These are phyloP conservation scores for Fraxinus paxiana DNA, from an alignment of 305 asterid species.

Conservation along the genomic window DNA sequence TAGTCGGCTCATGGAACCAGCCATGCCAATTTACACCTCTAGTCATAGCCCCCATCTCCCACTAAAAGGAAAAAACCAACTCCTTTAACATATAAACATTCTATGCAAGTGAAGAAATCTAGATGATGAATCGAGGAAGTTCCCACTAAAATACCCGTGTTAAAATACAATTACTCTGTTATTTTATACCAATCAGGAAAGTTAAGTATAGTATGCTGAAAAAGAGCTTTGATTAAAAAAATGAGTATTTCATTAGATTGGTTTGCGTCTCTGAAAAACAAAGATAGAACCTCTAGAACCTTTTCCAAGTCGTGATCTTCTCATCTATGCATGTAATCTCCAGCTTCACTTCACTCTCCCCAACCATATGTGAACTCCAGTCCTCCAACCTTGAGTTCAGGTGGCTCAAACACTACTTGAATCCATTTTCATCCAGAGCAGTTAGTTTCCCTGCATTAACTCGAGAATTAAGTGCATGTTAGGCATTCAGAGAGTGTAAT, in stretches of 20 bases:
- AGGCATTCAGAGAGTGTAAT: too few relatives aligned
- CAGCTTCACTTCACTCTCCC: constrained; percentile 88
- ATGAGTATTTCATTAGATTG: constrained; percentile 11
- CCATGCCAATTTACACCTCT: background rate
- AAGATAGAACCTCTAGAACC: constrained; percentile 86
- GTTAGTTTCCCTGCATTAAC: constrained; percentile 57
- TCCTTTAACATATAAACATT: background rate
- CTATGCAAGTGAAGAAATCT: background rate
- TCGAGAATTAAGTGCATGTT: background rate
- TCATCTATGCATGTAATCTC: constrained; percentile 79
- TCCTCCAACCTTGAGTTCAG: constrained; percentile 73
- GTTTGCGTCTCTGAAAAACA: constrained; percentile 56
- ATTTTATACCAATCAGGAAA: background rate
- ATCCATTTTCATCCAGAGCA: constrained; percentile 80
- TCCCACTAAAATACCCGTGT: background rate
- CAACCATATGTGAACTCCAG: constrained; percentile 60
- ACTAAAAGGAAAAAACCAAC: background rate
- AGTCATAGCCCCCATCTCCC: background rate
- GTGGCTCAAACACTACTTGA: constrained; percentile 72
- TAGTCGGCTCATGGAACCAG: background rate
- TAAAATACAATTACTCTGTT: background rate
- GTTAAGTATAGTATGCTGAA: background rate
- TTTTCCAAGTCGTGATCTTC: constrained; percentile 70
- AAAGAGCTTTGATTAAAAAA: too few relatives aligned
- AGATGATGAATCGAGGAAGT: background rate